Conservation (phyloP, 805 yeast genomes). For the Schwanniomyces occidentalis region DNA sequence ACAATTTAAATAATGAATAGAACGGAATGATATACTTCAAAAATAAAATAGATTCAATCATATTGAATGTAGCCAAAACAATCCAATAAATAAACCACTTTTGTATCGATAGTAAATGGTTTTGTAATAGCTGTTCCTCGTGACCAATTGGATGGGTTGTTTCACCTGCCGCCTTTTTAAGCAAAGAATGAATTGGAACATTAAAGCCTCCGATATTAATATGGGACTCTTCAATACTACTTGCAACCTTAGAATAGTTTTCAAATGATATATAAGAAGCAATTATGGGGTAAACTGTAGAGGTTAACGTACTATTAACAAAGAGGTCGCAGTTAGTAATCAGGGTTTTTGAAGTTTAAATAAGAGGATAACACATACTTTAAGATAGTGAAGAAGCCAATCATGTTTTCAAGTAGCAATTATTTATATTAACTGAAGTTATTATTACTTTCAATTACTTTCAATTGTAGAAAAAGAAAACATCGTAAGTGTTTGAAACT, state of each 20-base stretch:
- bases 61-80: constrained; percentile 45
- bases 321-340: constrained; percentile 8
- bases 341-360: not conserved
- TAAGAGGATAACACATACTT: constrained; percentile 5
- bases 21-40: constrained; percentile 57
- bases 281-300: constrained; percentile 57
- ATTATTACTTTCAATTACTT: no score
- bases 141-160: constrained; percentile 8
- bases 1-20: constrained; percentile 47
- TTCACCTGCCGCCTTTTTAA: constrained; percentile 28
- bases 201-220: constrained; percentile 39
- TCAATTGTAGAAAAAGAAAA: no score
- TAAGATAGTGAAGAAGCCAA: constrained; percentile 16
- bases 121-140: constrained; percentile 19
- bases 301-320: constrained; percentile 31
- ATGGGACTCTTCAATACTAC: constrained; percentile 27
- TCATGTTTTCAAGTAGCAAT: no score
- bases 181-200: constrained; percentile 38
- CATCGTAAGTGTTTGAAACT: no score
- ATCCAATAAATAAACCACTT: constrained; percentile 64
- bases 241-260: constrained; percentile 31
- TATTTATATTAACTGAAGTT: no score
- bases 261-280: constrained; percentile 63
- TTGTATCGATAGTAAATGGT: constrained; percentile 28
- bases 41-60: constrained; percentile 44